Conservation (phyloP, 495 filamentous ascomycete species). For the Podospora appendiculata region DNA sequence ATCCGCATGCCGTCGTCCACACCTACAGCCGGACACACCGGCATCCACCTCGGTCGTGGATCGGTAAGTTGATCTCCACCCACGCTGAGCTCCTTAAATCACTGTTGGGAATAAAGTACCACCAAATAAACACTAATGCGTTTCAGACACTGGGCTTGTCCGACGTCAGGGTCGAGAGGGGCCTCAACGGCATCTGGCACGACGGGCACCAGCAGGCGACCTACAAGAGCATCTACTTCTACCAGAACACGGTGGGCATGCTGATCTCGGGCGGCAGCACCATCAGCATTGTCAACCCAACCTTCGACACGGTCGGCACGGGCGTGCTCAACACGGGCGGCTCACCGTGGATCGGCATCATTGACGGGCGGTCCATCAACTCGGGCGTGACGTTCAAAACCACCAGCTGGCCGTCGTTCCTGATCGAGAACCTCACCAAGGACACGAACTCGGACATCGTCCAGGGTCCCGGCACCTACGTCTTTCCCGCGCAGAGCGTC, state of each 20-base stretch:
- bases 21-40: constrained; percentile 48
- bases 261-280: constrained; percentile 55
- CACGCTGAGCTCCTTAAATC: too few species aligned
- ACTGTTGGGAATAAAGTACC: too few species aligned
- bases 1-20: constrained; percentile 48
- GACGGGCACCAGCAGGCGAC: constrained; percentile 66
- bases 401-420: constrained; percentile 26
- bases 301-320: constrained; percentile 46
- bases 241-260: constrained; percentile 47
- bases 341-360: constrained; percentile 30
- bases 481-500: constrained; percentile 14
- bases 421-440: constrained; percentile 36
- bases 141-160: constrained; percentile 23
- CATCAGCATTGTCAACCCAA: constrained; percentile 41
- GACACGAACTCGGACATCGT: constrained; percentile 26
- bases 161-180: constrained; percentile 28
- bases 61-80: too few species aligned
- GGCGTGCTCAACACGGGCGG: constrained; percentile 48
- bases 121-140: too few species aligned
- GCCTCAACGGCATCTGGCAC: constrained; percentile 42
- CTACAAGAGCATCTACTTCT: constrained; percentile 58
- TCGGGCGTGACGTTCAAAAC: constrained; percentile 31
- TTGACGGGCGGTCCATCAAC: constrained; percentile 33
- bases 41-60: constrained; percentile 54
- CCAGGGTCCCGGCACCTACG: constrained; percentile 17